Conservation (phyloP, 2,329 filamentous ascomycete genomes). For the Xylaria sp. region DNA sequence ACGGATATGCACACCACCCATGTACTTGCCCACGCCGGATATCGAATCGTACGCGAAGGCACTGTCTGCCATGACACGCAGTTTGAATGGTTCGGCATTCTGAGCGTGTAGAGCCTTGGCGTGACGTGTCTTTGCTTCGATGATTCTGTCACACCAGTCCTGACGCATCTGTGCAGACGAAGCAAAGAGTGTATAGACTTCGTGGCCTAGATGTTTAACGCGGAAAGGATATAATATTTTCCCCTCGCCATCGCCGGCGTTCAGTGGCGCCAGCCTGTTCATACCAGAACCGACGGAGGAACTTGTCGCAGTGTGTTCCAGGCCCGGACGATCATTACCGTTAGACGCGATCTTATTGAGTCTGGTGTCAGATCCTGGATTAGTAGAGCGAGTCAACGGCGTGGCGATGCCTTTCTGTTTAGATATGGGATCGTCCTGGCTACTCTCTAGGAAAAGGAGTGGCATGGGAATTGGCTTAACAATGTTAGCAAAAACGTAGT, state of each 20-base stretch:
- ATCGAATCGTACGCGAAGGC: conserved; percentile 84
- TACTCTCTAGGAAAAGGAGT: conserved; percentile 88
- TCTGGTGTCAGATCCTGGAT: conserved; percentile 68
- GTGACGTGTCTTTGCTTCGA: conserved; percentile 93
- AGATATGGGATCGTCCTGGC: conserved; percentile 89
- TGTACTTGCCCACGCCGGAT: conserved; percentile 68
- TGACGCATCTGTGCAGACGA: conserved; percentile 77
- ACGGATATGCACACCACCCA: conserved; percentile 77
- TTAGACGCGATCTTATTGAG: conserved; percentile 67
- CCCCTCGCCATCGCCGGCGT: conserved; percentile 76
- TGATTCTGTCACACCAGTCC: conserved; percentile 94
- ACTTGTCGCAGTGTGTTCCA: conserved; percentile 76
- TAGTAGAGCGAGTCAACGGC: conserved; percentile 69
- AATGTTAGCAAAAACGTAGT: conserved; percentile 44
- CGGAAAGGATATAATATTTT: conserved; percentile 93
- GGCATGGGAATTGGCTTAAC: conserved; percentile 91
- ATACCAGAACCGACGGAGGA: conserved; percentile 69
- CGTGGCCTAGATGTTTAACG: conserved; percentile 94
- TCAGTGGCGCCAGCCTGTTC: conserved; percentile 56
- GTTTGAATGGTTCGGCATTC: conserved; percentile 93
- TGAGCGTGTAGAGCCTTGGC: conserved; percentile 89
- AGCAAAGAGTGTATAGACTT: conserved; percentile 91
- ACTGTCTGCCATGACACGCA: conserved; percentile 91
- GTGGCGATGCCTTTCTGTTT: conserved; percentile 81
- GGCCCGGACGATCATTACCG: conserved; percentile 63